Evolutionary conservation across 1,284 basidiomycete species (phyloP).

Genomic region (Xerocomus minutiporus): DNA sequence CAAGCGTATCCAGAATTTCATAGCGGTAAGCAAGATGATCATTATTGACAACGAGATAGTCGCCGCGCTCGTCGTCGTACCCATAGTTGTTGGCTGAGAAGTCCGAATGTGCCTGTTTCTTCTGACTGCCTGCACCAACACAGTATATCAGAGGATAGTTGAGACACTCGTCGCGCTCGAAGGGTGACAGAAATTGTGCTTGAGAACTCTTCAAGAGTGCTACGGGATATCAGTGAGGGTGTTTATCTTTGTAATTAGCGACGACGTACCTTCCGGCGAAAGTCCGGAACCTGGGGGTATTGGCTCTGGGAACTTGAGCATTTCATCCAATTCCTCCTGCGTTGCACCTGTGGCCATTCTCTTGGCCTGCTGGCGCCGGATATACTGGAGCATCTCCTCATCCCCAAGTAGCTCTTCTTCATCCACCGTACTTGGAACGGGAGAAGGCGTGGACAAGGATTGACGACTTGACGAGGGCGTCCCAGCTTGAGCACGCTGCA

Average conservation of each 20-base stretch:
- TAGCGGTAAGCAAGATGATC: conserved; percentile 98
- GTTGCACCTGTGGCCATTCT: conserved; percentile 79
- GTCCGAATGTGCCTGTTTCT: conserved; percentile 73
- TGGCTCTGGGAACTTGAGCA: conserved; percentile 92
- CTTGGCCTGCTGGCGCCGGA: conserved; percentile 84
- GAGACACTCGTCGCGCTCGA: conserved; percentile 88
- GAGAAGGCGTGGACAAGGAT: conserved; percentile 77
- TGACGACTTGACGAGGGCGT: conserved; percentile 73
- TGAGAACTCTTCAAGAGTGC: conserved; percentile 61
- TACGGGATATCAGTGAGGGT: conserved; percentile 29
- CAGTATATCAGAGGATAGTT: conserved; percentile 87
- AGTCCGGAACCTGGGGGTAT: conserved; percentile 65
- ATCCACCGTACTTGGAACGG: conserved; percentile 66
- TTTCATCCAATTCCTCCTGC: conserved; percentile 83
- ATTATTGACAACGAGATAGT: conserved; percentile 86
- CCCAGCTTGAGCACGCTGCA: conserved; percentile 46
- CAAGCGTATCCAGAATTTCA: conserved; percentile 87
- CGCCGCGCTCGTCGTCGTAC: conserved; percentile 97
- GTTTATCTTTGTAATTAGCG: conserved; percentile 1
- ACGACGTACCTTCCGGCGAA: conserved; percentile 65
- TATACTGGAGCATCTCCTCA: conserved; percentile 96
- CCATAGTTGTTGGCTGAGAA: conserved; percentile 86
- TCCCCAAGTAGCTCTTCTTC: conserved; percentile 92
- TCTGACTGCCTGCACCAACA: conserved; percentile 74
- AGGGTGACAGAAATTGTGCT: conserved; percentile 69